Conservation (phyloP, 805 yeast species). For the Candida maris region DNA sequence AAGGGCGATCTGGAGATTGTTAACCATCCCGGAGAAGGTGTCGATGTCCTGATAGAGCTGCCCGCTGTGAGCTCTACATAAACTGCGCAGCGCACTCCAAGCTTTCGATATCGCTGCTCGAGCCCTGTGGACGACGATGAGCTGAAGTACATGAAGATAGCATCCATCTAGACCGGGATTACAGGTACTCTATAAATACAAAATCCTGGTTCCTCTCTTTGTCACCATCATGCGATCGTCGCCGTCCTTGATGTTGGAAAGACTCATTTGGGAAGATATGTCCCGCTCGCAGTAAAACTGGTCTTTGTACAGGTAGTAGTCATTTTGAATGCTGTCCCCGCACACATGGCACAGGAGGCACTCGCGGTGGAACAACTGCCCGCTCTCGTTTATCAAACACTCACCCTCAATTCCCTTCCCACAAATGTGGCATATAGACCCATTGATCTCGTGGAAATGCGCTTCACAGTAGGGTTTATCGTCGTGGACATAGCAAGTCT, state of each 20-base stretch:
- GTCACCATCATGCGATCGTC: constrained; percentile 18
- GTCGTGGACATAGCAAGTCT: constrained; percentile 68
- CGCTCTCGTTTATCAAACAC: constrained; percentile 74
- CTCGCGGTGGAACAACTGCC: constrained; percentile 67
- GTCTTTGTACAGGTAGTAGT: constrained; percentile 51
- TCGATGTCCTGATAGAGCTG: constrained; percentile 22
- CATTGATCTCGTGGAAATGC: constrained; percentile 74
- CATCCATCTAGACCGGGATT: too few species aligned
- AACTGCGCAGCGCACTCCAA: too few species aligned
- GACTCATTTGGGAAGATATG: constrained; percentile 22
- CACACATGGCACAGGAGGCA: constrained; percentile 75
- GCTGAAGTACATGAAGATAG: too few species aligned
- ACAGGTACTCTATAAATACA: constrained; percentile 22
- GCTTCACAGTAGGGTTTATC: constrained; percentile 80
- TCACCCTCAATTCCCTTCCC: constrained; percentile 80
- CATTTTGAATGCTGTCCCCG: constrained; percentile 43
- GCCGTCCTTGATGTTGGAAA: constrained; percentile 9
- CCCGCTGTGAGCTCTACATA: constrained; percentile 13
- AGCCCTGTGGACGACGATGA: too few species aligned
- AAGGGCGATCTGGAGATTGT: constrained; percentile 21
- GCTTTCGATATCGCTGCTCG: too few species aligned
- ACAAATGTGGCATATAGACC: constrained; percentile 72
- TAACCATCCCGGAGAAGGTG: constrained; percentile 23
- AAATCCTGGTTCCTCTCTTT: constrained; percentile 31
- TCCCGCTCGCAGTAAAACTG: constrained; percentile 49